A percentile compares a stretch with the other conserved stretches of the same genome.
Evolutionary conservation across 768 basidiomycete species (phyloP).

Genomic region (Mycena galopus): DNA sequence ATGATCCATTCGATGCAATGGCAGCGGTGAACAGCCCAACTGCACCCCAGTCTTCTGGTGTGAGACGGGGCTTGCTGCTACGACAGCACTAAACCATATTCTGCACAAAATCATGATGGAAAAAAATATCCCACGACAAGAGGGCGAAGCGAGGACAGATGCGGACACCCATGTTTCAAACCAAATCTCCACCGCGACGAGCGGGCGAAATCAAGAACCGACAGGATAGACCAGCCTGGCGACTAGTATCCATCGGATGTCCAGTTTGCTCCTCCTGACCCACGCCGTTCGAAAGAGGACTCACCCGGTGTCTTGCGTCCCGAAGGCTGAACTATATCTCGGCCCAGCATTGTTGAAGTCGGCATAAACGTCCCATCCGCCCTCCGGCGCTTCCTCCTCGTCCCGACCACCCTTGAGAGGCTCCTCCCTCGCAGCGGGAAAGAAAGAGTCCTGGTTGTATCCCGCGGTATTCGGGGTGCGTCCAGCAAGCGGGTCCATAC

Average conservation of each 20-base stretch:
- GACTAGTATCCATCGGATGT: background rate
- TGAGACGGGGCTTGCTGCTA: background rate
- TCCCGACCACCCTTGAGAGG: slow-evolving; percentile 85
- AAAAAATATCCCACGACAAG: slow-evolving; percentile 25
- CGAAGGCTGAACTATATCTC: slow-evolving; percentile 77
- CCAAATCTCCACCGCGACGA: slow-evolving; percentile 17
- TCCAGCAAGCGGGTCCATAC: slow-evolving; percentile 61
- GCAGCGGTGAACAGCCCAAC: background rate
- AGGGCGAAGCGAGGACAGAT: background rate
- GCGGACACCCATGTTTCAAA: background rate
- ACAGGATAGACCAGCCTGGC: background rate
- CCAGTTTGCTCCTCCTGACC: background rate
- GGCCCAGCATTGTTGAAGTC: slow-evolving; percentile 93
- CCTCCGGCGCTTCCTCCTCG: slow-evolving; percentile 67
- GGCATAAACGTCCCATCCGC: slow-evolving; percentile 84
- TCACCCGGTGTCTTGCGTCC: slow-evolving; percentile 61
- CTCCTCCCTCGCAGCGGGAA: slow-evolving; percentile 77
- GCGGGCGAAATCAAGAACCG: slow-evolving; percentile 4
- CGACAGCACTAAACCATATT: slow-evolving; percentile 24
- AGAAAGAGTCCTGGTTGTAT: slow-evolving; percentile 80
- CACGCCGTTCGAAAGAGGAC: slow-evolving; percentile 30
- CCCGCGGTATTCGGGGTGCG: slow-evolving; percentile 65
- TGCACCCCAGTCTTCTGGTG: background rate
- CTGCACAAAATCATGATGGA: slow-evolving; percentile 26
- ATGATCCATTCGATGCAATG: background rate